phyloP scores from a whole-genome alignment of 495 filamentous ascomycete genomes.

The Penicillium egyptiacum region DNA sequence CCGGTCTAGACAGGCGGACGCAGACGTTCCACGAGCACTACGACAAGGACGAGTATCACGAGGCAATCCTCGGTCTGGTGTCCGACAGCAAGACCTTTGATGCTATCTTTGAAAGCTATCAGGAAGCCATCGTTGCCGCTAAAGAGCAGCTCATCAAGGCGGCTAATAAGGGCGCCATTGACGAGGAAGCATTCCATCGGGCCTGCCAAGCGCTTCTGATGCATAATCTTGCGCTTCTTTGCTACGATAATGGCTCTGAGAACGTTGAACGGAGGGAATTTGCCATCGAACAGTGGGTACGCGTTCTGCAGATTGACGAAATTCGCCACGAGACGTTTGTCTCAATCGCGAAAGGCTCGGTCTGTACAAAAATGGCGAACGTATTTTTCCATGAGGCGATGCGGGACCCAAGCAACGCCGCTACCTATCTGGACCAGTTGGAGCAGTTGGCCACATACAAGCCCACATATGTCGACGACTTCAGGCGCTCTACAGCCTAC shows the following conservation, averaged over 20 bases:
- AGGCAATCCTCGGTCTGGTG: slow-evolving; percentile 7
- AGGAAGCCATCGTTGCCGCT: slow-evolving; percentile 8
- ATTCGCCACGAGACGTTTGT: neutral
- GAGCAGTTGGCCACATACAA: slow-evolving; percentile 1
- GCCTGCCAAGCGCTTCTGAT: slow-evolving; percentile 13
- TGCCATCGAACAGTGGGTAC: slow-evolving; percentile 14
- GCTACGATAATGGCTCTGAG: slow-evolving; percentile 3
- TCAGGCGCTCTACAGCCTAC: neutral
- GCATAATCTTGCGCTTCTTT: slow-evolving; percentile 13
- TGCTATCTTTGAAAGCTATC: slow-evolving; percentile 12
- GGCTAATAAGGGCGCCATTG: neutral
- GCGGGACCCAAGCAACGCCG: neutral
- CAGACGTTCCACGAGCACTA: slow-evolving; percentile 13
- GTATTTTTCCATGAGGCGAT: slow-evolving; percentile 7
- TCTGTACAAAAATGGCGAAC: neutral
- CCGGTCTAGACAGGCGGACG: slow-evolving; percentile 9
- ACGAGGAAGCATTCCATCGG: neutral
- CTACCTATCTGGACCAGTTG: slow-evolving; percentile 1
- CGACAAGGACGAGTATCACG: slow-evolving; percentile 8
- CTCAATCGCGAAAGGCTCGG: neutral
- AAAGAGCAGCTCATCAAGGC: neutral
- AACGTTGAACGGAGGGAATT: neutral
- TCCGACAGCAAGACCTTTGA: slow-evolving; percentile 7
- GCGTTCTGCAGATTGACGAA: slow-evolving; percentile 10
- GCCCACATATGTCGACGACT: no score